Evolutionary conservation across 306 rosid species (phyloP).

Genomic region (Prunus mume): DNA sequence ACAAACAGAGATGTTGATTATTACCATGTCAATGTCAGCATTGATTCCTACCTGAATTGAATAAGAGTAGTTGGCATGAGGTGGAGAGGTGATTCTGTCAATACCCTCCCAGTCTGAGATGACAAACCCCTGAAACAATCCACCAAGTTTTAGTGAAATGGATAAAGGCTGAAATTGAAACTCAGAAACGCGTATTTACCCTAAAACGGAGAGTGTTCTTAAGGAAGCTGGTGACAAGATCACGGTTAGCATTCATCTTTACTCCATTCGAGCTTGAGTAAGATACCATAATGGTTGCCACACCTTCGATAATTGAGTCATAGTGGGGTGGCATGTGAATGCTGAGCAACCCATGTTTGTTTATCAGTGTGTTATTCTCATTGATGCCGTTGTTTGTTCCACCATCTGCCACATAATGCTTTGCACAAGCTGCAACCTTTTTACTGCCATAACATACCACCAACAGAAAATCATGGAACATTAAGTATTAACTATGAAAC

Average conservation of each 20-base stretch:
- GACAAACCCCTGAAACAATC: constrained; percentile 33
- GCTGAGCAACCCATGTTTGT: constrained; percentile 29
- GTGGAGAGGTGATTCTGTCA: constrained; percentile 39
- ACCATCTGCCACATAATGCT: constrained; percentile 41
- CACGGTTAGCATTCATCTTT: constrained; percentile 39
- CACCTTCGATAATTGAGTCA: constrained; percentile 30
- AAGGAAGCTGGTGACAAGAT: constrained; percentile 31
- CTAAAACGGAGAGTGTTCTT: constrained; percentile 37
- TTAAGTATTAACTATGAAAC: no score
- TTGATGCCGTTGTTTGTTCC: constrained; percentile 38
- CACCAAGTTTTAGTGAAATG: neutral
- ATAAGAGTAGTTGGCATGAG: constrained; percentile 28
- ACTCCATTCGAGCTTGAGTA: constrained; percentile 45
- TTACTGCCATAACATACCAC: neutral
- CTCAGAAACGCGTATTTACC: neutral
- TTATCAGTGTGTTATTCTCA: constrained; percentile 28
- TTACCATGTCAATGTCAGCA: constrained; percentile 46
- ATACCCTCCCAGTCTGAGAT: constrained; percentile 44
- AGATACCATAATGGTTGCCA: constrained; percentile 37
- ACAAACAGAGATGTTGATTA: neutral
- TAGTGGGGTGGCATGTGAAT: constrained; percentile 40
- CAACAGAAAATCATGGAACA: no score
- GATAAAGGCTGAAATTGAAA: neutral
- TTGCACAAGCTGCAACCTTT: constrained; percentile 43
- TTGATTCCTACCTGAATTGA: constrained; percentile 28